Conservation (phyloP, 805 yeast species). For the Zygotorulaspora florentina region DNA sequence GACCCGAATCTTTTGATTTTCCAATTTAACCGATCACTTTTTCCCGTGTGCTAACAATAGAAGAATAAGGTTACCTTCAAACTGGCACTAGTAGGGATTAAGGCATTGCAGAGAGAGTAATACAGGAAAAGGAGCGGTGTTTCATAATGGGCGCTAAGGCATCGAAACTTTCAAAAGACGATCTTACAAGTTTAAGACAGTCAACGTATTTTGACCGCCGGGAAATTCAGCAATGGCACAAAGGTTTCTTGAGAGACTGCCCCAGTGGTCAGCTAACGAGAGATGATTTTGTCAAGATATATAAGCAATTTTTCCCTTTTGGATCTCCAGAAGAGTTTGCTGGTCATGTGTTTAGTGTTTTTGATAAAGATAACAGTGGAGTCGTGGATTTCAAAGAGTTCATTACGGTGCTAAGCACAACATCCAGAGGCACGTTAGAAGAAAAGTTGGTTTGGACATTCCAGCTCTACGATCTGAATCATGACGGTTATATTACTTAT, state of each 20-base stretch:
- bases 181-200: slow-evolving; percentile 71
- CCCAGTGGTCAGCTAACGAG: slow-evolving; percentile 84
- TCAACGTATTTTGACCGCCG: slow-evolving; percentile 89
- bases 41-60: too few relatives aligned
- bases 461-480: slow-evolving; percentile 77
- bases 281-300: slow-evolving; percentile 85
- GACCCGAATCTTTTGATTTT: too few relatives aligned
- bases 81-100: too few relatives aligned
- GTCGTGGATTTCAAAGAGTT: slow-evolving; percentile 89
- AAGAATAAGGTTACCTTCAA: too few relatives aligned
- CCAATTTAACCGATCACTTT: too few relatives aligned
- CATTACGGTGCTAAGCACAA: slow-evolving; percentile 78
- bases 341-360: slow-evolving; percentile 79
- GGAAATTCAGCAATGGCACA: slow-evolving; percentile 97
- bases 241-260: slow-evolving; percentile 91
- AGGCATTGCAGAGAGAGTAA: too few relatives aligned
- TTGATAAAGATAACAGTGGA: slow-evolving; percentile 78
- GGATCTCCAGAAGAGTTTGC: slow-evolving; percentile 95
- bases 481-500: slow-evolving; percentile 70
- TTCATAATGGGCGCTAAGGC: slow-evolving; percentile 85
- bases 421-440: slow-evolving; percentile 78
- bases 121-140: too few relatives aligned
- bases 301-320: slow-evolving; percentile 96
- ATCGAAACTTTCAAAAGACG: slow-evolving; percentile 87
- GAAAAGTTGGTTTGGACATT: slow-evolving; percentile 91